Conservation (phyloP, 345 rosid genomes). For the Ailanthus altissimus region DNA sequence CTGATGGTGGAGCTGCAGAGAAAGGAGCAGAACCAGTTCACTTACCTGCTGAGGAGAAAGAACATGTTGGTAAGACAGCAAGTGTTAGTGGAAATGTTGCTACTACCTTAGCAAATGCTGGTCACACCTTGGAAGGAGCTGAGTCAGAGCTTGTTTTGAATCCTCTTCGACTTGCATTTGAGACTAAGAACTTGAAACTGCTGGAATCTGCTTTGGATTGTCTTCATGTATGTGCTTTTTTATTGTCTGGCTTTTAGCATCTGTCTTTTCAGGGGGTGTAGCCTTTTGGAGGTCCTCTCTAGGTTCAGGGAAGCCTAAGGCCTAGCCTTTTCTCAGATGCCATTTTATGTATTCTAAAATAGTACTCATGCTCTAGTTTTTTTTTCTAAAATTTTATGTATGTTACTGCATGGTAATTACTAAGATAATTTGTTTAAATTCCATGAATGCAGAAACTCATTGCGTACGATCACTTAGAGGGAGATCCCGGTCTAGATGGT, state of each 20-base stretch:
- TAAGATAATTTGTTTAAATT: constrained; percentile 30
- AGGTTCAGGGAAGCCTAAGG: constrained; percentile 7
- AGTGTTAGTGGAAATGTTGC: constrained; percentile 42
- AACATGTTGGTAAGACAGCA: constrained; percentile 42
- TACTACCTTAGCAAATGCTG: constrained; percentile 73
- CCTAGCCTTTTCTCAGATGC: constrained; percentile 16
- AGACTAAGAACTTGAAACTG: constrained; percentile 85
- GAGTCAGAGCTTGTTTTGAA: constrained; percentile 87
- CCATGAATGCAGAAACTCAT: constrained; percentile 74
- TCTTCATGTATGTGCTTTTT: constrained; percentile 73
- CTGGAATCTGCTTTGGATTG: constrained; percentile 97
- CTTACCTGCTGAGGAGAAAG: constrained; percentile 42
- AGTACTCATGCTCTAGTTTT: neutral
- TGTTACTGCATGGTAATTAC: constrained; percentile 8
- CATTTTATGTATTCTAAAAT: neutral
- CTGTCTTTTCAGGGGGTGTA: neutral
- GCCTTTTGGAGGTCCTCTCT: constrained; percentile 8
- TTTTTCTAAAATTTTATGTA: neutral
- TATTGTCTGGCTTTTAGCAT: constrained; percentile 8
- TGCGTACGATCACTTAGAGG: constrained; percentile 95
- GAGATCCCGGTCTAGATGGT: constrained; percentile 93
- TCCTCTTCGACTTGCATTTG: constrained; percentile 91
- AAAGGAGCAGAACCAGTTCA: constrained; percentile 47
- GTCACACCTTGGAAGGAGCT: constrained; percentile 74
- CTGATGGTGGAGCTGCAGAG: constrained; percentile 53